These are phyloP conservation scores for Elaeagnus macrophylla DNA, from an alignment of 306 rosid species.

Conservation along the genomic window DNA sequence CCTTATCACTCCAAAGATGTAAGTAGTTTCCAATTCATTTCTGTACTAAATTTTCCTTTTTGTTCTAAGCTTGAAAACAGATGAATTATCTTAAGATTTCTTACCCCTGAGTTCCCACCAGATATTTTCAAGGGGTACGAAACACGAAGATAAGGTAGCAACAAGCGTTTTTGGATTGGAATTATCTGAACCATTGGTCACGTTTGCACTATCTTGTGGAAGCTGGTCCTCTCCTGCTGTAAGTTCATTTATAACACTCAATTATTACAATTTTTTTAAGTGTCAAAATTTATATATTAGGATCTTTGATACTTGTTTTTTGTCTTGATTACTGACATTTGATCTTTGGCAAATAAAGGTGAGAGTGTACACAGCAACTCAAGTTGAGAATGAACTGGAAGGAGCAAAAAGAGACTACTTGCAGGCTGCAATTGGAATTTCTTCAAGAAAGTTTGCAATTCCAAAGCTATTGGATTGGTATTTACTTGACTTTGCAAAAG, in stretches of 20 bases:
- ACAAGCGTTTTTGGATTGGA: conserved; percentile 71
- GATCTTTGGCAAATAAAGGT: conserved; percentile 51
- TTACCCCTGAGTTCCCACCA: conserved; percentile 25
- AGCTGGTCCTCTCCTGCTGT: conserved; percentile 99
- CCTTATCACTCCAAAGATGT: conserved; percentile 87
- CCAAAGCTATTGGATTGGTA: conserved; percentile 91
- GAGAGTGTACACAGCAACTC: conserved; percentile 77
- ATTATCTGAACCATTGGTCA: conserved; percentile 87
- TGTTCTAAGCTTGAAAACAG: conserved; percentile 6
- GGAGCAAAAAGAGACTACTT: conserved; percentile 80
- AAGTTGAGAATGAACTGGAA: conserved; percentile 80
- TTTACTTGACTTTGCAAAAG: conserved; percentile 78
- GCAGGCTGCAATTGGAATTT: conserved; percentile 71
- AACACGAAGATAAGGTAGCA: conserved; percentile 54
- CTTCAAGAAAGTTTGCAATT: conserved; percentile 50
- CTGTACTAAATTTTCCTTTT: not conserved
- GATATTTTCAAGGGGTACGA: conserved; percentile 56
- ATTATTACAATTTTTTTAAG: not conserved
- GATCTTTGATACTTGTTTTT: not conserved
- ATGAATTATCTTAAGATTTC: conserved; percentile 13
- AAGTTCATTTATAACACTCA: conserved; percentile 29
- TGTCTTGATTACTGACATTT: conserved; percentile 12
- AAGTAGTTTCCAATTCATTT: conserved; percentile 38
- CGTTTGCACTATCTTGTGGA: conserved; percentile 93
- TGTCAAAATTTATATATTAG: not conserved